A percentile compares a stretch with the other conserved stretches of the same genome.
Evolutionary conservation across 2,329 filamentous ascomycete genomes (phyloP).

Genomic region (Leptodontidium sp.): DNA sequence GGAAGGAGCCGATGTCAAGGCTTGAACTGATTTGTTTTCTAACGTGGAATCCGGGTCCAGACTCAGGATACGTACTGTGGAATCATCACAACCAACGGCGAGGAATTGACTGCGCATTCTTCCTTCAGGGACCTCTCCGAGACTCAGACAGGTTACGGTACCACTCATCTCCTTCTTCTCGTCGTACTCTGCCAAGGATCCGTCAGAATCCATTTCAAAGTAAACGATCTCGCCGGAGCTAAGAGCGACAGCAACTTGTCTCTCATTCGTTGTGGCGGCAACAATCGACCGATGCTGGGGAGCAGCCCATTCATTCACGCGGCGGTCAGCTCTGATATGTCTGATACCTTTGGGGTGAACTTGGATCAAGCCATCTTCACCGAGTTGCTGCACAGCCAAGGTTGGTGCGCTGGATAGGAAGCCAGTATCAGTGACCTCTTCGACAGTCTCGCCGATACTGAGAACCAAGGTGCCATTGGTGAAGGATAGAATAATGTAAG

Average conservation of each 20-base stretch:
- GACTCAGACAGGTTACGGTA: conserved; percentile 92
- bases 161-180: conserved; percentile 95
- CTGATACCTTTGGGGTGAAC: conserved; percentile 96
- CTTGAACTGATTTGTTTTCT: conserved; percentile 94
- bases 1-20: conserved; percentile 88
- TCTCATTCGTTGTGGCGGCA: conserved; percentile 89
- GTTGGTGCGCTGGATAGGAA: conserved; percentile 91
- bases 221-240: conserved; percentile 98
- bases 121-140: conserved; percentile 92
- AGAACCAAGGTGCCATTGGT: conserved; percentile 89
- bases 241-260: conserved; percentile 91
- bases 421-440: conserved; percentile 92
- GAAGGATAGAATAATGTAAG: conserved; percentile 95
- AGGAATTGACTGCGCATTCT: conserved; percentile 89
- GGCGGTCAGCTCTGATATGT: conserved; percentile 79
- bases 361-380: conserved; percentile 90
- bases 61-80: conserved; percentile 91
- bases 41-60: conserved; percentile 89
- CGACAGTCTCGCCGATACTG: conserved; percentile 95
- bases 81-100: conserved; percentile 96
- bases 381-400: conserved; percentile 90
- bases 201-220: conserved; percentile 95
- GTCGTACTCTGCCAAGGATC: conserved; percentile 90
- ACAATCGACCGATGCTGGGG: conserved; percentile 96
- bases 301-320: conserved; percentile 91